Evolutionary conservation across 768 basidiomycete species (phyloP), one percentile per base, ranked within the genome.

Genomic region (Kwoniella dejecticola): DNA sequence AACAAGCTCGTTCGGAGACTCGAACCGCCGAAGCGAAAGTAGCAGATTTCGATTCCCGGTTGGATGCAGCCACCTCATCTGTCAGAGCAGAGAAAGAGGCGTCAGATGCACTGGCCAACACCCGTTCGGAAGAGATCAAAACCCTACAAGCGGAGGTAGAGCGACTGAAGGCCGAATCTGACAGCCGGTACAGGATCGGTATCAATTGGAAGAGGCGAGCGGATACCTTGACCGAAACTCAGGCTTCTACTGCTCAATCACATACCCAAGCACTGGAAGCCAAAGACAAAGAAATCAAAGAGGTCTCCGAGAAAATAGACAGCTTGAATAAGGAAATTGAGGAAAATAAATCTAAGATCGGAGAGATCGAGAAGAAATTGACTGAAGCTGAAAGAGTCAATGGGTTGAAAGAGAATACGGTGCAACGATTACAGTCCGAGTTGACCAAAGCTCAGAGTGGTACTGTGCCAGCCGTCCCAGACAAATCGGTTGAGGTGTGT

Each of bases 11-110:
- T 13, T 66, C 60, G 15, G 69, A 66, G 4, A 70, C 71, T 7
- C 63, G 66, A 13, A 66, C 69, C 2, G 74, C 71, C 27, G 74
- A 76, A 57, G 30, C 48, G 36, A 29, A 55, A 27, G 38, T 56
- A 5, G 38, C 33, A 12, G 66, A 71, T 41, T 68, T 69, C 33
- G 69, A 76, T 46, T 4, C 67, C 12, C 67, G 66, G 30, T 59
- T 76, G 19, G 69, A 46, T 2, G 36, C 62, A 11, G 71, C 74
- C 3, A 73, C 68, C 0, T 54, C 63, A 1, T 52, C 66, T 3
- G 62, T 72, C 13, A 63, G 64, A 52, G 60, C 66, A 3, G 74
- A 72, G 54, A 69, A 71, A 44, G 66, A 69, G 29, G 61, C 70
- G 3, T 59, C 70, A 33, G 71, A 72, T n/a, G 52, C 68, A 7